Conservation (phyloP, 805 yeast species). For the Candida schatavii region DNA sequence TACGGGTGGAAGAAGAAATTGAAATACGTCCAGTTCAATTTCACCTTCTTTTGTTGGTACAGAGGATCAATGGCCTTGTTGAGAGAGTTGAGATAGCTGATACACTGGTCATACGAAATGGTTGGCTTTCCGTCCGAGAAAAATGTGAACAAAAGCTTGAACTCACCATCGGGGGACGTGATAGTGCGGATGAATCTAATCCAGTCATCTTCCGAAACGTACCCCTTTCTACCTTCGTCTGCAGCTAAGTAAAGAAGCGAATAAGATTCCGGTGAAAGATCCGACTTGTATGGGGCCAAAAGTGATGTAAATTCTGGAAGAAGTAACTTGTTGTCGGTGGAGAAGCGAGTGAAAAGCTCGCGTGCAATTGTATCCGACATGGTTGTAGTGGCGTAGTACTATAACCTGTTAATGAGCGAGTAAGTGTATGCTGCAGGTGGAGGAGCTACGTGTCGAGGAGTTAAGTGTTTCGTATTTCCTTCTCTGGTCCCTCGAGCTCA, state of each 20-base stretch:
- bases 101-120: slow-evolving; percentile 33
- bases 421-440: neutral
- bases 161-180: slow-evolving; percentile 27
- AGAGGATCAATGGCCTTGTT: slow-evolving; percentile 40
- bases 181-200: slow-evolving; percentile 59
- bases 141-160: slow-evolving; percentile 24
- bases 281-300: slow-evolving; percentile 40
- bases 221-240: slow-evolving; percentile 70
- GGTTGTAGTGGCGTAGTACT: too few species aligned
- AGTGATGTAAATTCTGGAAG: slow-evolving; percentile 36
- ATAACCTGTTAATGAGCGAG: neutral
- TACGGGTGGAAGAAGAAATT: slow-evolving; percentile 38
- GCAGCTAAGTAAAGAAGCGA: slow-evolving; percentile 73
- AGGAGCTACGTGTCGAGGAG: neutral
- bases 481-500: too few species aligned
- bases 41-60: slow-evolving; percentile 39
- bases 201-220: slow-evolving; percentile 69
- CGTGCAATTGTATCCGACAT: slow-evolving; percentile 23
- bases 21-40: slow-evolving; percentile 44
- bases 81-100: slow-evolving; percentile 30
- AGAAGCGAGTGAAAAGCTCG: slow-evolving; percentile 40
- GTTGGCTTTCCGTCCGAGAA: slow-evolving; percentile 15
- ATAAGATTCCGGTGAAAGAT: slow-evolving; percentile 35
- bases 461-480: neutral
- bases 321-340: slow-evolving; percentile 27